Evolutionary conservation across 352 stramenopile species (phyloP), one percentile per base, ranked within the genome.

Genomic region (Phytophthora citrophthora): DNA sequence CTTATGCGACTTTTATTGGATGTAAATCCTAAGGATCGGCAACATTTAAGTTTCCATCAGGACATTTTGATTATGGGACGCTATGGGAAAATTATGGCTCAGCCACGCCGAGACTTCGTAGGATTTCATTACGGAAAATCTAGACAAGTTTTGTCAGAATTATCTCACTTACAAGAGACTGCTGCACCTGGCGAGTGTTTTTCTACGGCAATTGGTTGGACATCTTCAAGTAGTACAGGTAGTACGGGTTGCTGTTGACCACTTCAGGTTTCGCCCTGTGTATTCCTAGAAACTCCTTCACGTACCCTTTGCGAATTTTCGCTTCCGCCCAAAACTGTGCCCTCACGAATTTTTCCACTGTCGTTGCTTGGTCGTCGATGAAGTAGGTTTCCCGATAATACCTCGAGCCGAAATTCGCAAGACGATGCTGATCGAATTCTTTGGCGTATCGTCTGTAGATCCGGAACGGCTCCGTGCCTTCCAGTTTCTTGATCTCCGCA

Each of bases 51-150:
- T 20, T 20, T 2, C 20, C 20, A 20, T 20, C 20, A 1, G 20
- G 20, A 20, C 2, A 20, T 20, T 20, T 20, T 20, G 20, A 20
- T 20, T 20, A 20, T 20, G 20, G 20, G 20, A 20, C 20, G 20
- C 20, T 20, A 20, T 20, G 20, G 20, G 20, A 20, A 20, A 20
- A 20, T 20, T 20, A 1, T 20, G 20, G 20, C 20, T 20, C 20
- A 20, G 20, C 20, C 20, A 20, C 20, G 20, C 20, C 20, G 20
- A n/a, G n/a, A n/a, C n/a, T n/a, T n/a, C n/a, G n/a, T n/a, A n/a
- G n/a, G n/a, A n/a, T n/a, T n/a, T 55, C 54, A 43, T 32, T 44
- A 13, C 39, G 54, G 32, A 41, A 4, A 7, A 32, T 11, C 29
- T 32, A 32, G 29, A 12, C 11, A 32, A 2, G 8, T 20, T 20